Conservation (phyloP, 148 eudicot species). For the Nepenthes gracilis region DNA sequence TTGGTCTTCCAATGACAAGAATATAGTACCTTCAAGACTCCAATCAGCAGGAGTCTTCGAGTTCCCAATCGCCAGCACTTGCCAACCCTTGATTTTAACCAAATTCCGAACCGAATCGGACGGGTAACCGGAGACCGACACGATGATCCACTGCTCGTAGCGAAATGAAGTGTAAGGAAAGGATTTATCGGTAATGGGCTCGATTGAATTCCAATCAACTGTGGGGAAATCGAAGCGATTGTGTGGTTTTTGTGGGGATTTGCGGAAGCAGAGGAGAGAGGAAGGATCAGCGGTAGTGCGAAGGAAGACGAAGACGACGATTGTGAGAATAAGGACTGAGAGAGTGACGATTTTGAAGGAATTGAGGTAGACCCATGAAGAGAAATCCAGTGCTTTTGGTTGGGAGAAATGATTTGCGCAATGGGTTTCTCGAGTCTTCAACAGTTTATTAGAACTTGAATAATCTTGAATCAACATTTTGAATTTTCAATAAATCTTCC, state of each 20-base stretch:
- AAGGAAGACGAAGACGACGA: slow-evolving; percentile 25
- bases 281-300: slow-evolving; percentile 13
- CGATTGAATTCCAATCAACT: slow-evolving; percentile 16
- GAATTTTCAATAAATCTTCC: no score
- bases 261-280: slow-evolving; percentile 18
- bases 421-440: slow-evolving; percentile 4
- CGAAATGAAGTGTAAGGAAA: slow-evolving; percentile 13
- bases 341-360: slow-evolving; percentile 11
- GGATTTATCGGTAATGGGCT: slow-evolving; percentile 12
- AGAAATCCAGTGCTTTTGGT: slow-evolving; percentile 14
- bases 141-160: slow-evolving; percentile 22
- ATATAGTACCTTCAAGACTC: slow-evolving; percentile 24
- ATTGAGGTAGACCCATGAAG: slow-evolving; percentile 14
- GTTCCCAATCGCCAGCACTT: slow-evolving; percentile 23
- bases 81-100: slow-evolving; percentile 20
- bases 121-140: slow-evolving; percentile 20
- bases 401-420: slow-evolving; percentile 11
- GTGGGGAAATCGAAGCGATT: slow-evolving; percentile 12
- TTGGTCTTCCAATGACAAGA: slow-evolving; percentile 24
- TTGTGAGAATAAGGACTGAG: slow-evolving; percentile 12
- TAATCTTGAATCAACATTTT: slow-evolving; percentile 17
- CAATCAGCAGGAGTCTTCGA: slow-evolving; percentile 23
- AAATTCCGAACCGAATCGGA: slow-evolving; percentile 13
- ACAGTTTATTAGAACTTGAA: slow-evolving; percentile 9
- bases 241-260: slow-evolving; percentile 3